Evolutionary conservation across 2,329 filamentous ascomycete species (phyloP), one percentile per base, ranked within the genome.

Genomic region (Botrytis squamosa): DNA sequence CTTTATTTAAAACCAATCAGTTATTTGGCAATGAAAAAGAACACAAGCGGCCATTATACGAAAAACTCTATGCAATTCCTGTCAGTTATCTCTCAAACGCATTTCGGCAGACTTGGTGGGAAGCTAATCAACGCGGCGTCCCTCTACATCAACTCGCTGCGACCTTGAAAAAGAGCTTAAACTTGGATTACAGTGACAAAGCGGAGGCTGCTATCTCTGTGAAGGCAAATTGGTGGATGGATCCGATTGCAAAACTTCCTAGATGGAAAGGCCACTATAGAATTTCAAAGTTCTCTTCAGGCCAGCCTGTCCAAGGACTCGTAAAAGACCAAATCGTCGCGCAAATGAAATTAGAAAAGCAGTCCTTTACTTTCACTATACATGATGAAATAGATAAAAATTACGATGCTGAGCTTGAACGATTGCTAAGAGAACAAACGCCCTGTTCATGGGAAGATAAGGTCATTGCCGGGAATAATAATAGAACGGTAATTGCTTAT

Each of bases 241-340:
- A 72, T 8, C 42, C 52, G 49, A 29, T 60, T n/a, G 42, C 33
- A 1, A 60, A 29, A 33, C 59, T 18, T 16, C 36, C 60, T 25
- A 72, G 46, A 42, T 72, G 71, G 64, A 72, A 33, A 49, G 71
- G 64, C 16, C 40, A 40, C 40, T 72, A 72, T 33, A 72, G 71
- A 40, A 9, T 72, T 22, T 8, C 4, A 18, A 25, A 33, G 22
- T 72, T 69, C 52, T 72, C 71, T 68, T 44, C 52, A 9, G 52
- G 42, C 22, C 29, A 49, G 16, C 63, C 55, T 67, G 63, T 72
- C 52, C 40, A 59, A 72, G 49, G 63, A 42, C 36, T 68, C 46
- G 59, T 25, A 16, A 60, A 57, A 9, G 33, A 25, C 25, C 40
- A 60, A 72, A 44, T 52, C 40, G 33, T 65, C 33, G 46, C 59